Base-by-base conservation (phyloP, 495 filamentous ascomycete genomes). In the Neurospora sp. region DNA sequence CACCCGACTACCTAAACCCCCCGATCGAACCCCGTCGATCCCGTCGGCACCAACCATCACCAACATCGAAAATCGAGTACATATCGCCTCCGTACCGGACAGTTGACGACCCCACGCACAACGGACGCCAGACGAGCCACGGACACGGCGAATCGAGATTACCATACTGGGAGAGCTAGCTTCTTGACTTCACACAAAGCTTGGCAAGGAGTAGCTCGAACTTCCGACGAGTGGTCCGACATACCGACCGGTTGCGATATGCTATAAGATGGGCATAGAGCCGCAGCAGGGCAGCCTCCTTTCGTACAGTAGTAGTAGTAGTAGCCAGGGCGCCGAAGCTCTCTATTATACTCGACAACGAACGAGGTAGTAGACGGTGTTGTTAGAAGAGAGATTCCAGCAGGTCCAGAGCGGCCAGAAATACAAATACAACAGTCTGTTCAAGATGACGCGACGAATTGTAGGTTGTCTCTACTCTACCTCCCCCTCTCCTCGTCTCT, bases 381-480 rank as follows among this genome's bases (percentile, higher is more conserved):
- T 44, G 40, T 8, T 70, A 31, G n/a, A 53, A 31, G 16, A 71
- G 31, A 12, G 16, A 71, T 8, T 37, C 53, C 22, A 65, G 53
- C 27, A 65, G 27, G 22, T 65, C 53, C 27, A 59, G 20, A 45
- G 31, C 8, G 40, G 40, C n/a, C 40, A 70, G 10, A 70, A 17
- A 70, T 53, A 70, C 39, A 70, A 70, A 59, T 8, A 70, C 16
- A 44, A 40, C n/a, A 38, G 37, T 35, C 14, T 38, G 10, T 31
- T 16, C 40, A 70, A 70, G 31, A 73, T 85, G 83, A 85, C 83
- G 72, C 81, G 83, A 76, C 79, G 83, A 74, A 85, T 85, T 78
- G 83, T 85, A 79, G 70, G 81, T 78, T 39, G 7, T 44, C 22
- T 42, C 73, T 70, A 59, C 27, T 20, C 73, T 70, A 59, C 27